Evolutionary conservation across 2,329 filamentous ascomycete species (phyloP).

Genomic region (Beauveria caledonica): DNA sequence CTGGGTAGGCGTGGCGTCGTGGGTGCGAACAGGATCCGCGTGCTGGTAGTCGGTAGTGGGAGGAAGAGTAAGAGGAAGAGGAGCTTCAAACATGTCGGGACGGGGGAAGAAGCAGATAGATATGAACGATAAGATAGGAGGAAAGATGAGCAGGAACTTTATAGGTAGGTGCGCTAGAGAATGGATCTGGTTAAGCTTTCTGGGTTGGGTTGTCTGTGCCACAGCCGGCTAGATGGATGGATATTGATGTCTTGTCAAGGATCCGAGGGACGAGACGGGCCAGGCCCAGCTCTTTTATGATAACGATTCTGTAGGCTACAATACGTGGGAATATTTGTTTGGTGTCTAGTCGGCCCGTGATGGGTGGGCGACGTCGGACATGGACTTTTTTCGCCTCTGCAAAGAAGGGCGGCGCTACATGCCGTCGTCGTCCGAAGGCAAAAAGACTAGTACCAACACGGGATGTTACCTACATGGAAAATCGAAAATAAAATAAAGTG

Average conservation of each 20-base stretch:
- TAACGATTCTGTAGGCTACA: background rate
- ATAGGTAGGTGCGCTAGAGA: background rate
- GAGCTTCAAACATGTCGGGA: conserved; percentile 2
- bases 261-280: background rate
- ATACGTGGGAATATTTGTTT: background rate
- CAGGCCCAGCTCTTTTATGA: conserved; percentile 6
- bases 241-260: background rate
- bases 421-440: conserved; percentile 7
- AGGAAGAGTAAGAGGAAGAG: conserved; percentile 8
- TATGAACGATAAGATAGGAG: background rate
- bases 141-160: conserved; percentile 1
- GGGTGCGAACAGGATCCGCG: background rate
- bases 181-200: background rate
- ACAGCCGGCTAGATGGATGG: background rate
- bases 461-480: background rate
- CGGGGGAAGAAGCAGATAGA: background rate
- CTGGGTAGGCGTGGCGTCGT: conserved; percentile 5
- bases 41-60: conserved; percentile 3
- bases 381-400: background rate
- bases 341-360: conserved; percentile 3
- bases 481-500: too few relatives aligned
- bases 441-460: background rate
- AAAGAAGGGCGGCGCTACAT: background rate
- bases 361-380: conserved; percentile 9
- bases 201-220: background rate